Percentiles rank a stretch among this genome's conserved stretches.
These are phyloP conservation scores for Sporodiniella umbellata DNA, from an alignment of 371 early-diverging fungal genomes.

Conservation along the genomic window DNA sequence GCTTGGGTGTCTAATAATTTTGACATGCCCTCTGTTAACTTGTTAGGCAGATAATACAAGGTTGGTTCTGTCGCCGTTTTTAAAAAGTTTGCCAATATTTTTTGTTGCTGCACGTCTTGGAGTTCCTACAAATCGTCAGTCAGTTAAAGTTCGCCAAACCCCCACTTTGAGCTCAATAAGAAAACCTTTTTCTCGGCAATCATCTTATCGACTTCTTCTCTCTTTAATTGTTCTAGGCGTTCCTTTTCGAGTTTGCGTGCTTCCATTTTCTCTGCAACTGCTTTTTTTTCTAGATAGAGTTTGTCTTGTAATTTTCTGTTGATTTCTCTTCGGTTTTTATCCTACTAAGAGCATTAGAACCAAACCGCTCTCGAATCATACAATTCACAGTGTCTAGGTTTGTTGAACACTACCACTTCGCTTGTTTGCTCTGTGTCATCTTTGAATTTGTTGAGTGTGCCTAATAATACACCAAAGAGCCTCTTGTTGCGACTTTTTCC, in stretches of 20 bases:
- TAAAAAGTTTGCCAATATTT: constrained; percentile 35
- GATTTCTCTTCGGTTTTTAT: constrained; percentile 49
- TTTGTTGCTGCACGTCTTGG: constrained; percentile 15
- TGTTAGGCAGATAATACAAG: constrained; percentile 51
- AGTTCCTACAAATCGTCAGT: constrained; percentile 17
- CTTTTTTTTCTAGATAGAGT: constrained; percentile 41
- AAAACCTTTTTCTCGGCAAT: constrained; percentile 36
- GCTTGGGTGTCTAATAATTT: constrained; percentile 24
- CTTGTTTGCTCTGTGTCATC: constrained; percentile 43
- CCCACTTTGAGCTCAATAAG: no score
- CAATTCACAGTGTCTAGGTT: no score
- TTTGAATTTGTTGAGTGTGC: constrained; percentile 59
- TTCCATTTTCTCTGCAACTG: constrained; percentile 37
- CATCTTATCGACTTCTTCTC: constrained; percentile 14
- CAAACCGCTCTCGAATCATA: no score
- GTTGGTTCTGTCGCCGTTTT: constrained; percentile 42
- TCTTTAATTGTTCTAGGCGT: constrained; percentile 18
- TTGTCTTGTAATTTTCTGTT: constrained; percentile 49
- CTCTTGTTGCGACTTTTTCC: constrained; percentile 47
- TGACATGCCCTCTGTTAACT: constrained; percentile 28
- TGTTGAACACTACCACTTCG: constrained; percentile 43
- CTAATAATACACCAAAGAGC: constrained; percentile 56
- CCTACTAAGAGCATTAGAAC: no score
- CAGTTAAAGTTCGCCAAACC: no score
- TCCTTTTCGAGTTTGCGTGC: constrained; percentile 41